Base-by-base conservation (phyloP, 192 early-diverging fungal species). In the Coemansia sp. region DNA sequence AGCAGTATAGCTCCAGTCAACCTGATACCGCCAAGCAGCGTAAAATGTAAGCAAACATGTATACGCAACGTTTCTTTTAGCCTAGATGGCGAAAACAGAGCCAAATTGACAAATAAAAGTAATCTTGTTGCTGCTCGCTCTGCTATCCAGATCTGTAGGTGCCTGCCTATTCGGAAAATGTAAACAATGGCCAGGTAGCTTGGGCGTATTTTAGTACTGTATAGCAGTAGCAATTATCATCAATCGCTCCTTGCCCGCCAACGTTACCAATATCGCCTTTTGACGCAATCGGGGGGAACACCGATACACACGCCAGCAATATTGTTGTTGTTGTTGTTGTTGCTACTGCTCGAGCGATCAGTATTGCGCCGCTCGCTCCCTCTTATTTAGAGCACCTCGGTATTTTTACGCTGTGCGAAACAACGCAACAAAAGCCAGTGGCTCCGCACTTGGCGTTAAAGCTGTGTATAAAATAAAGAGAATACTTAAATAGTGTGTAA, bases 251-350 rank as follows among this genome's bases (percentile, higher is more conserved):
- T n/a, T n/a, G 26, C 27, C 8, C n/a, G 18, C 45, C 45, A 47
- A 47, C 45, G 45, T 47, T 47, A 47, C 26, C 9, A 9, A 47
- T 47, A 29, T 47, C 41, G 41, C 22, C 41, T 25, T 43, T 25
- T 13, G 41, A 13, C 27, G 45, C 31, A 47, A 47, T 3, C 27
- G 17, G 5, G 15, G 4, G 26, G 8, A 29, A 8, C 45, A 8
- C 15, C n/a, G n/a, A n/a, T n/a, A n/a, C n/a, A n/a, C n/a, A n/a
- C n/a, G n/a, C n/a, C n/a, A n/a, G n/a, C n/a, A n/a, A n/a, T n/a
- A n/a, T n/a, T n/a, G n/a, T n/a, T n/a, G n/a, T n/a, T n/a, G 31
- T 47, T 47, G 45, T 47, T 47, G 29, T 47, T n/a, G 45, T 47
- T 14, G 27, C 31, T 47, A 47, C 45, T 47, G 45, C 45, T 17